Evolutionary conservation across 202 grass and related monocot species (phyloP), one percentile per base, ranked within the genome.

Genomic region (Cymbopogon flexuosus): DNA sequence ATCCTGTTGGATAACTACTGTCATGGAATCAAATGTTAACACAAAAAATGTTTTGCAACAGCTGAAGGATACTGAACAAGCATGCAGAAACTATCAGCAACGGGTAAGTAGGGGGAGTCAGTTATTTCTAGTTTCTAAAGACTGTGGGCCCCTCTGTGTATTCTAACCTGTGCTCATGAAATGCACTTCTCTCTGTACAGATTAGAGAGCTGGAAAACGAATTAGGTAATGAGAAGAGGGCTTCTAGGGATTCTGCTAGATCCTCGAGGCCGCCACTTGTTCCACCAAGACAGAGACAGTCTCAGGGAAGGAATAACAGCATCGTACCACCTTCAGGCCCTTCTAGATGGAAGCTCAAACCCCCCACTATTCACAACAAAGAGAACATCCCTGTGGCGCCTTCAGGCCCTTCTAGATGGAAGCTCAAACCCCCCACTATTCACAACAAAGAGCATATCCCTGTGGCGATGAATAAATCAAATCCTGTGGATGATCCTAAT

Each of bases 121-220:
- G 29, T 78, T 73, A 33, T 52, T 12, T 75, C 34, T 52, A 62
- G 57, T 76, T 52, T 37, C 51, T 57, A 57, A 64, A 59, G 23
- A 65, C 49, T 39, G 23, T 33, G 23, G 21, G 57, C 18, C 62
- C 14, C 13, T 75, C 40, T 2, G 3, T 68, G 43, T 47, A 43
- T 79, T 79, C 33, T 24, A 76, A 70, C 78, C 6, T 74, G 10
- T 63, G 21, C n/a, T 64, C 27, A 56, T 68, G 43, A 56, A 29
- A 19, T 62, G 8, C 19, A 19, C 27, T 30, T 3, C 27, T 30
- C 3, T 68, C n/a, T n/a, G 41, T 69, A 76, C 92, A 99, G 96
- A 87, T 91, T 52, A 99, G 83, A 82, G 92, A 99, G 27, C 74
- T 99, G 37, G 92, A 96, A 36, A 90, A 69, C 72, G 92, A 91